Percentiles rank a stretch among this genome's conserved stretches.
Evolutionary conservation across 176 grass and related monocot genomes (phyloP).

Genomic region (Neostapfia colusana): DNA sequence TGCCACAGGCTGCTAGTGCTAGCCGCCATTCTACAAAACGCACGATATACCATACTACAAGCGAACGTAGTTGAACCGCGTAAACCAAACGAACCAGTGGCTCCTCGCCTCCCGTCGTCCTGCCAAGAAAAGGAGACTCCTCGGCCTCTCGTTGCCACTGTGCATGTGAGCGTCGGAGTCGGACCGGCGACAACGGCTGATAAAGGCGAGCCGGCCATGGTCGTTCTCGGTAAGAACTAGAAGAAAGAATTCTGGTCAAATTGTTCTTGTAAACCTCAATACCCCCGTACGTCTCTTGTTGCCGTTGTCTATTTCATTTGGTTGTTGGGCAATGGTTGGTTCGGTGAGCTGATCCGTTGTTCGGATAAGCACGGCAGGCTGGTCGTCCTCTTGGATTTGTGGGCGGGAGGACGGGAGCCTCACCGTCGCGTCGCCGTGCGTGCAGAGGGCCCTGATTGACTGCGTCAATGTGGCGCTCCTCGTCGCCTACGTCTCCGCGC

Average conservation of each 20-base stretch:
- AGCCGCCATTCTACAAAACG: background rate
- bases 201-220: slow-evolving; percentile 18
- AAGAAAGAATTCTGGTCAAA: background rate
- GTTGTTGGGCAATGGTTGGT: background rate
- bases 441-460: slow-evolving; percentile 48
- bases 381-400: slow-evolving; percentile 44
- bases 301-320: too few species aligned
- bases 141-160: background rate
- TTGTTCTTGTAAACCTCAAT: slow-evolving; percentile 17
- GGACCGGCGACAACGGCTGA: slow-evolving; percentile 11
- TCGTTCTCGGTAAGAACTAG: slow-evolving; percentile 37
- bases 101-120: background rate
- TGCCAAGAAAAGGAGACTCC: slow-evolving; percentile 28
- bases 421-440: slow-evolving; percentile 38
- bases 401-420: background rate
- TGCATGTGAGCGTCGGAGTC: slow-evolving; percentile 12
- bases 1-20: background rate
- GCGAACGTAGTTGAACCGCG: background rate
- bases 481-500: slow-evolving; percentile 21
- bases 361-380: slow-evolving; percentile 17
- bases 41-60: background rate
- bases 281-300: background rate
- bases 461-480: slow-evolving; percentile 37
- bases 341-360: background rate
- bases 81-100: background rate